Percentiles rank a stretch among this genome's conserved stretches.
Evolutionary conservation across 768 basidiomycete species (phyloP).

Genomic region (Cyclocybe aegerita): DNA sequence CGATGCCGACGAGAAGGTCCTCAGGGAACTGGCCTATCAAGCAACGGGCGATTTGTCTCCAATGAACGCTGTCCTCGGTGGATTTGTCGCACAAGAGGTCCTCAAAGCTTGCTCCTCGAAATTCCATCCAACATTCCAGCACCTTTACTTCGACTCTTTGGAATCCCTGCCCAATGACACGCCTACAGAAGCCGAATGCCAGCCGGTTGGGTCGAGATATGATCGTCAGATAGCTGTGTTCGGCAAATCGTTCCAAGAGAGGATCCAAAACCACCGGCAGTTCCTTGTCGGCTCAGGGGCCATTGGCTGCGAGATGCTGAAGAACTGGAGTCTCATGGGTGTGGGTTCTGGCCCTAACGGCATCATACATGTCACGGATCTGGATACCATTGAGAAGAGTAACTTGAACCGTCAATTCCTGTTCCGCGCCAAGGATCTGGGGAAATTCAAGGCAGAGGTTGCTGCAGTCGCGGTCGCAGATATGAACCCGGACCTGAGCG

Average conservation of each 20-base stretch:
- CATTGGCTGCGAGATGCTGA: conserved; percentile 99
- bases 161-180: conserved; percentile 82
- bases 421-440: conserved; percentile 94
- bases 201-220: conserved; percentile 81
- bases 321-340: conserved; percentile 99
- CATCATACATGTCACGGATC: conserved; percentile 88
- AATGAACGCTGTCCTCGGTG: conserved; percentile 90
- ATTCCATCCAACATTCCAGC: conserved; percentile 95
- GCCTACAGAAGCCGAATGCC: conserved; percentile 82
- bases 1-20: conserved; percentile 77
- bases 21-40: conserved; percentile 88
- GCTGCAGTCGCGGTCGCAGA: conserved; percentile 88
- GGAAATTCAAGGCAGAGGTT: conserved; percentile 96
- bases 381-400: conserved; percentile 99
- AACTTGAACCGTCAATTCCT: conserved; percentile 98
- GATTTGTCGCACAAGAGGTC: conserved; percentile 97
- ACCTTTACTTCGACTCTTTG: conserved; percentile 96
- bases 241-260: conserved; percentile 89
- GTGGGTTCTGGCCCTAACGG: conserved; percentile 79
- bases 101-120: conserved; percentile 97
- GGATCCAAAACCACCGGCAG: conserved; percentile 85
- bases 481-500: conserved; percentile 91
- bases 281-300: conserved; percentile 99
- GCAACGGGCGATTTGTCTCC: conserved; percentile 90
- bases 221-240: conserved; percentile 97